Evolutionary conservation across 495 filamentous ascomycete species (phyloP), one percentile per base, ranked within the genome.

Genomic region (Polyplosphaeria fusca): DNA sequence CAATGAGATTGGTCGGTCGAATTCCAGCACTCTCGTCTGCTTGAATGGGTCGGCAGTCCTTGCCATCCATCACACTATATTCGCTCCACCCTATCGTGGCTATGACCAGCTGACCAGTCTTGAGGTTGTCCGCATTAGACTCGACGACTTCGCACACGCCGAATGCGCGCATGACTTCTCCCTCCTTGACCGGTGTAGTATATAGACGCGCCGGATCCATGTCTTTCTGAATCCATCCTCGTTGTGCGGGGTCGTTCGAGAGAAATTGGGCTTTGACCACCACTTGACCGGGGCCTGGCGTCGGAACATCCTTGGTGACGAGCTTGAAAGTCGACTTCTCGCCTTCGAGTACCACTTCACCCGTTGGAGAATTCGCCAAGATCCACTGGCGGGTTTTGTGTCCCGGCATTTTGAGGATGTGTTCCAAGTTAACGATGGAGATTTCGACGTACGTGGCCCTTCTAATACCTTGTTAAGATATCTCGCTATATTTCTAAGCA

Each of bases 231-330:
- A 93, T 76, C 88, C 86, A 90, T 58, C 82, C 81, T 54, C 88
- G 78, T 82, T 90, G 88, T n/a, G 86, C 85, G 0, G 87, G 87
- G 71, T 92, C 87, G 60, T 88, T 81, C n/a, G 83, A 86, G 60
- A 89, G 73, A 70, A 86, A 88, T 5, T 23, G 47, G 1, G 72
- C 72, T 60, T 87, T 81, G 22, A 89, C 73, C 24, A 89, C 78
- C 47, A 88, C 63, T 55, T 87, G 75, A 62, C 83, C 79, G 65
- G 81, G 70, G 25, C 76, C 67, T n/a, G 82, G 75, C 9, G 75
- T 65, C 3, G 79, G 72, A 32, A 81, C 74, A 16, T 74, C 63
- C 3, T 67, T 69, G 35, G 69, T 73, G 41, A 71, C 70, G 18
- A 84, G 67, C n/a, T 67, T 72, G 44, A 82, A 77, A 16, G 69